A percentile compares a stretch with the other conserved stretches of the same genome.
Conservation (phyloP, 345 rosid genomes). For the Murraya koenigii region DNA sequence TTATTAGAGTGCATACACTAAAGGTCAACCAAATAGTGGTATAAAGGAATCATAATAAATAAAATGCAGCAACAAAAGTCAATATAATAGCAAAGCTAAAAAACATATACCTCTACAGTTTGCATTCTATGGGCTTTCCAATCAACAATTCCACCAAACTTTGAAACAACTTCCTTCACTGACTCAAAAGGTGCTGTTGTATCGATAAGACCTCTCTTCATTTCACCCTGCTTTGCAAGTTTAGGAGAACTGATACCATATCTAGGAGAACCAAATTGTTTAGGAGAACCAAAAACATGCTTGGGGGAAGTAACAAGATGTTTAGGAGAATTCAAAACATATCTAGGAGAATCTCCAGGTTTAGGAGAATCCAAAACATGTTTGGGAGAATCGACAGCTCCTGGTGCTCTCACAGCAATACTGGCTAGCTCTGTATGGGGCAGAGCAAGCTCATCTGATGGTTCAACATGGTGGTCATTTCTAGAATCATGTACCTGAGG, state of each 20-base stretch:
- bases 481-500: conserved; percentile 11
- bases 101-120: conserved; percentile 63
- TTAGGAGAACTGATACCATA: conserved; percentile 28
- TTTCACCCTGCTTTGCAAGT: conserved; percentile 25
- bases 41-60: not conserved
- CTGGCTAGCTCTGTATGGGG: conserved; percentile 33
- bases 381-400: conserved; percentile 24
- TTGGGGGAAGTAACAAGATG: conserved; percentile 26
- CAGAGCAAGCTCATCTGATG: conserved; percentile 27
- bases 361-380: conserved; percentile 20
- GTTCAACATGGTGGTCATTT: conserved; percentile 8
- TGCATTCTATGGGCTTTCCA: conserved; percentile 92
- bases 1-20: not conserved
- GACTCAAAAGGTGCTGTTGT: conserved; percentile 90
- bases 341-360: not conserved
- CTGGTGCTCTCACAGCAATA: conserved; percentile 22
- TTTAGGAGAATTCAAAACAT: conserved; percentile 20
- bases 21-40: not conserved
- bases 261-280: conserved; percentile 22
- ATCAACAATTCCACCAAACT: conserved; percentile 93
- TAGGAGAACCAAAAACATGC: conserved; percentile 16
- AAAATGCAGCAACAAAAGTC: not conserved
- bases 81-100: conserved; percentile 1
- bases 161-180: conserved; percentile 92
- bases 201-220: conserved; percentile 62